Evolutionary conservation across 169 alveolate species (phyloP).

Genomic region (Plasmodium inui): DNA sequence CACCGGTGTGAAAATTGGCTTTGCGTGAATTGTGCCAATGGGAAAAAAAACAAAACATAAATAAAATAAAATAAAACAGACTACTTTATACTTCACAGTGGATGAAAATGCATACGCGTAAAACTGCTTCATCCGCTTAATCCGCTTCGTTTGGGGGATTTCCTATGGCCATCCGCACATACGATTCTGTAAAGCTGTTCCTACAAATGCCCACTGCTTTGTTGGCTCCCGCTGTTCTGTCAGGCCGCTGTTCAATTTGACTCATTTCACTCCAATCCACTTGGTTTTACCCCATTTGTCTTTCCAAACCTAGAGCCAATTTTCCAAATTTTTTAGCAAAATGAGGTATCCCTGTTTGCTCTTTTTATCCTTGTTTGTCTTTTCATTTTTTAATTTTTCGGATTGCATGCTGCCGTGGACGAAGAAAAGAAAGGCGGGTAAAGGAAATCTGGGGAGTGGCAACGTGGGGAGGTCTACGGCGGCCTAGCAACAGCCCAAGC

Average conservation of each 20-base stretch:
- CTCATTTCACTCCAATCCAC: background rate
- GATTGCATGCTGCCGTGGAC: constrained; percentile 68
- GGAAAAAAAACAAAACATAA: background rate
- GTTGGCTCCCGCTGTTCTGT: background rate
- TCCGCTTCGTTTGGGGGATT: background rate
- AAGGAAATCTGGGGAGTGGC: background rate
- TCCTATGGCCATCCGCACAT: background rate
- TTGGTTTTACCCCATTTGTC: background rate
- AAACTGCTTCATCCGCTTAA: background rate
- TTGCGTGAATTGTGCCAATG: background rate
- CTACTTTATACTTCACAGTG: background rate
- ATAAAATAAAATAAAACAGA: background rate
- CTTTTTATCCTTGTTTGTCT: background rate
- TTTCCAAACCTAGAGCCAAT: background rate
- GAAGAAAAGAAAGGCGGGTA: constrained; percentile 60
- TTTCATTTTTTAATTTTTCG: constrained; percentile 10
- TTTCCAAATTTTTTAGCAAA: background rate
- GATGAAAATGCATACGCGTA: background rate
- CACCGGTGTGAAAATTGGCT: background rate
- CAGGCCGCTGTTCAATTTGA: background rate
- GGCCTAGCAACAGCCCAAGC: background rate
- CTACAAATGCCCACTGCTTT: background rate
- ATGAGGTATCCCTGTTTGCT: constrained; percentile 11
- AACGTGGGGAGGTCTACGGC: background rate
- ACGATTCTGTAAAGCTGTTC: background rate